Base-by-base conservation (phyloP, 345 rosid species). In the Reutealis trisperma region DNA sequence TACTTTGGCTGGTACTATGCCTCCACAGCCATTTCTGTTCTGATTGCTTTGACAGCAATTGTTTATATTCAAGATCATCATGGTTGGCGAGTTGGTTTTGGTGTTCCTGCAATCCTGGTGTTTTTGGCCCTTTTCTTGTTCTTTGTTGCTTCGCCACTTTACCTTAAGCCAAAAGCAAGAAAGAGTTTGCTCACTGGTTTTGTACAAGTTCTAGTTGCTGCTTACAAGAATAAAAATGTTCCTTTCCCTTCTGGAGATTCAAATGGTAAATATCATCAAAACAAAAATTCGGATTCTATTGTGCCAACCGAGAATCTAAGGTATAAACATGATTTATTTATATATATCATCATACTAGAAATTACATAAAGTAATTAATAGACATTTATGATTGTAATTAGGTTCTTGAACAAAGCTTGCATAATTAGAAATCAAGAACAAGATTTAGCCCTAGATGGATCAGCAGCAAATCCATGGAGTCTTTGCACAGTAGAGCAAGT, bases 41-140 rank as follows among this genome's bases (percentile, higher is more conserved):
- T 87, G 70, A 30, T 85, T 47, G 75, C 92, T 2, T 49, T 83
- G 74, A 86, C 90, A 51, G 78, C 64, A 12, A 72, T 88, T 18
- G 92, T 91, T n/a, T 88, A 85, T 62, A 72, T 86, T 74, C 92
- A 91, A 79, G 88, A 87, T 34, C 70, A 62, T 14, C 42, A 78
- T 12, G 93, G 95, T 1, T 91, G 95, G 93, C 74, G 67, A 34
- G 81, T 88, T 0, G 92, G 95, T 8, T 89, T 86, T 58, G 93
- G 89, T 22, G 77, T 87, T 63, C 88, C 90, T 44, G 82, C 79
- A 19, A 67, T 76, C 58, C 67, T 89, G 7, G 83, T 86, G 92
- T 67, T 83, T 47, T n/a, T 88, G 10, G 80, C 95, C 0, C 65
- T 81, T 34, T 25, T 84, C 62, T 71, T 81, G 24, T 88, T 91